Evolutionary conservation across 345 rosid species (phyloP).

Genomic region (Eucalyptus globulus): DNA sequence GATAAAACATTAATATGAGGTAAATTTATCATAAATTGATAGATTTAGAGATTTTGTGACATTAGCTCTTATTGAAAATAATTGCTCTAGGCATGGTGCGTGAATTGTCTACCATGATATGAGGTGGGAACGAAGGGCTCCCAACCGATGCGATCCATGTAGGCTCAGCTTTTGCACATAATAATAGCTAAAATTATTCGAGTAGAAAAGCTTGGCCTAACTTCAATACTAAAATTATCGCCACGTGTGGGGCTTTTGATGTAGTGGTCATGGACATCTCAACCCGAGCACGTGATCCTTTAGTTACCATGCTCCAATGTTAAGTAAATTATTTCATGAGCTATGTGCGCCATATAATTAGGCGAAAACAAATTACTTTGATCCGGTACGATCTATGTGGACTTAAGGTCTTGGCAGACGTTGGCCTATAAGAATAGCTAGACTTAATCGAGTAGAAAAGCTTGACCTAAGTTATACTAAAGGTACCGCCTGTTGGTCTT

Average conservation of each 20-base stretch:
- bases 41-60: not conserved
- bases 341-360: not conserved
- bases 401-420: not conserved
- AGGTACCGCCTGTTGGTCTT: not conserved
- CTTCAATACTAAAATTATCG: not conserved
- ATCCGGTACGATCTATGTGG: not conserved
- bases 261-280: not conserved
- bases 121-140: not conserved
- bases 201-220: not conserved
- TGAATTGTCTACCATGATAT: not conserved
- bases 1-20: not conserved
- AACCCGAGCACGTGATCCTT: not conserved
- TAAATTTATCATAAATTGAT: not conserved
- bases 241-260: not conserved
- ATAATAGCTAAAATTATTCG: not conserved
- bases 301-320: not conserved
- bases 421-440: not conserved
- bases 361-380: not conserved
- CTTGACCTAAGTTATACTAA: too few species aligned
- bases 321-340: not conserved
- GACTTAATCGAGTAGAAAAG: too few species aligned
- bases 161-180: not conserved
- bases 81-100: not conserved
- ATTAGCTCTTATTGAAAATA: not conserved
- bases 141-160: not conserved